Evolutionary conservation across 441 rosid species (phyloP).

Genomic region (Populus hybrid): DNA sequence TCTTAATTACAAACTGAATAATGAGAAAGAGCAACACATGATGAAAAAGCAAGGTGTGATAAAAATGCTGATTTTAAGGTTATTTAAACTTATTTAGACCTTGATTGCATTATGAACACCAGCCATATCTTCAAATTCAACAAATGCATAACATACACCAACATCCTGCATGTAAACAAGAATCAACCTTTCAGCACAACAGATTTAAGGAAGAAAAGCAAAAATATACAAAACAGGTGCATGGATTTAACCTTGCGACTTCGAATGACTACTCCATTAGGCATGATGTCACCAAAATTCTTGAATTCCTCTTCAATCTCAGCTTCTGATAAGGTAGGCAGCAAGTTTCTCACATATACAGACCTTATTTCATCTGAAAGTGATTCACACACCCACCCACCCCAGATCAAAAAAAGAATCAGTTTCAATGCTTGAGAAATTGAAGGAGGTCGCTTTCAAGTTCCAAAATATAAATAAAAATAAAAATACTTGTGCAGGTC

Average conservation of each 20-base stretch:
- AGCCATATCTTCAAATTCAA: constrained; percentile 62
- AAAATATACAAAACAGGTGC: constrained; percentile 7
- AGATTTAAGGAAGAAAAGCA: not conserved
- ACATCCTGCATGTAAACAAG: constrained; percentile 48
- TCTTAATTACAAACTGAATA: not conserved
- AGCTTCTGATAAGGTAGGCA: constrained; percentile 44
- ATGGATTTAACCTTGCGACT: constrained; percentile 55
- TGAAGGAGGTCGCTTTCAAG: not conserved
- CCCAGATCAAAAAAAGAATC: not conserved
- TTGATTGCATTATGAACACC: constrained; percentile 54
- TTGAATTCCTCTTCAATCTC: constrained; percentile 73
- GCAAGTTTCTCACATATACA: constrained; percentile 64
- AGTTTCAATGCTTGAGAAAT: not conserved
- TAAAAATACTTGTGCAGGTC: not conserved
- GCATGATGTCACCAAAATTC: constrained; percentile 54
- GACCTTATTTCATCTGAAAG: constrained; percentile 61
- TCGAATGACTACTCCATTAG: constrained; percentile 62
- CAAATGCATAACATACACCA: constrained; percentile 75
- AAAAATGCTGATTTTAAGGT: not conserved
- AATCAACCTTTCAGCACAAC: constrained; percentile 11
- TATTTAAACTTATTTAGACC: constrained; percentile 30
- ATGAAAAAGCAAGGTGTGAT: not conserved
- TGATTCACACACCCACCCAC: not conserved
- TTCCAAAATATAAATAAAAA: not conserved
- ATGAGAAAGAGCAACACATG: not conserved